Conservation (phyloP, 169 alveolate species). For the Plasmodium vinckei region DNA sequence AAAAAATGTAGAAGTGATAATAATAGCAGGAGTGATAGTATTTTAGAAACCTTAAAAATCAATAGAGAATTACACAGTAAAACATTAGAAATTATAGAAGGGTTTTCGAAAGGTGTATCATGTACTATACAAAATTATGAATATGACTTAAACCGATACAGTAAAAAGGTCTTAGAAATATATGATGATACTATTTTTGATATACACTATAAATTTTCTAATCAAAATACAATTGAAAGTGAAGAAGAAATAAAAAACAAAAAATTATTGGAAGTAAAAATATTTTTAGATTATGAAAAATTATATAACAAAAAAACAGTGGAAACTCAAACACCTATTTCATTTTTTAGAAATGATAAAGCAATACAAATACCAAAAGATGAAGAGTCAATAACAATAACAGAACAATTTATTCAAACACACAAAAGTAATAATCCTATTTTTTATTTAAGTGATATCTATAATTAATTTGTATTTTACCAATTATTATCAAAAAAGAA, state of each 20-base stretch:
- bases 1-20: not conserved
- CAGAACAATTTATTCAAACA: conserved; percentile 54
- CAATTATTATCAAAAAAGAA: not conserved
- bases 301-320: conserved; percentile 68
- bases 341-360: conserved; percentile 56
- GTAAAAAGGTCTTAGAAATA: conserved; percentile 20
- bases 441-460: conserved; percentile 65
- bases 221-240: conserved; percentile 30
- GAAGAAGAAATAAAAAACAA: conserved; percentile 59
- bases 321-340: conserved; percentile 71
- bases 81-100: conserved; percentile 10
- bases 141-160: conserved; percentile 20
- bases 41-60: conserved; percentile 13
- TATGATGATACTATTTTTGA: conserved; percentile 55
- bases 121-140: conserved; percentile 10
- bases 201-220: conserved; percentile 28
- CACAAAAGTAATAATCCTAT: conserved; percentile 27
- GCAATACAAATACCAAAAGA: conserved; percentile 60
- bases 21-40: not conserved
- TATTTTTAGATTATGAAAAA: conserved; percentile 71
- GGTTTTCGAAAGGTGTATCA: conserved; percentile 11
- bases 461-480: conserved; percentile 17
- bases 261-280: conserved; percentile 59
- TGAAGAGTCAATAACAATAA: conserved; percentile 33
- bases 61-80: conserved; percentile 13